Base-by-base conservation (phyloP, 208 protist genomes). In the Porcisia deanei region DNA sequence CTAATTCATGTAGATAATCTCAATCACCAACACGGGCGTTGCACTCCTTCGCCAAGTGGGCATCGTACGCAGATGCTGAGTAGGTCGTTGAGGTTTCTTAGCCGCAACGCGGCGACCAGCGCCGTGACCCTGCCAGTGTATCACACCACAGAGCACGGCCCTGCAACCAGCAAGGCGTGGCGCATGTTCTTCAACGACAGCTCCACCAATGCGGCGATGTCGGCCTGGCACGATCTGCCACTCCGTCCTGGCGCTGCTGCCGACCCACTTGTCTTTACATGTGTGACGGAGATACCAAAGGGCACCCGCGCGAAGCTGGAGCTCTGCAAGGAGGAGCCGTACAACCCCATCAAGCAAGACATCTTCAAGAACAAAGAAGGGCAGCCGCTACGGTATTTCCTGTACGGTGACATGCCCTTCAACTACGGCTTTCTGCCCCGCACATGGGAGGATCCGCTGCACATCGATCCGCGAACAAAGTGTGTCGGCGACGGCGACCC, bases 381-480 rank as follows among this genome's bases (percentile, higher is more conserved):
- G 14, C 74, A 87, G 73, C 88, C 88, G n/a, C 85, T 97, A 75
- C 89, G 93, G 47, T 96, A 82, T 75, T 95, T 95, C 68, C 75
- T 67, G 12, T 97, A 96, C 78, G 91, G 89, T 14, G 94, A 98
- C 79, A 88, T 97, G 67, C 91, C 97, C 8, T 99, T 98, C 71
- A 98, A 99, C 82, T 99, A 99, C 84, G 98, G 98, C 49, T 96
- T 96, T 58, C 82, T 98, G 20, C 98, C 98, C n/a, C 94, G 92
- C 52, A 99, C 97, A 34, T 99, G 94, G 94, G 97, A 98, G 81
- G 84, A 95, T 64, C 87, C 91, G 22, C 34, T 14, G 59, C 73
- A 77, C 73, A 73, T 54, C 9, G 86, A 94, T 59, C 47, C 70
- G 0, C 81, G 77, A 47, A 95, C 93, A 12, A 81, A 76, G 65